Evolutionary conservation across 2,329 filamentous ascomycete genomes (phyloP), one percentile per base, ranked within the genome.

Genomic region (Cladosporium sp.): DNA sequence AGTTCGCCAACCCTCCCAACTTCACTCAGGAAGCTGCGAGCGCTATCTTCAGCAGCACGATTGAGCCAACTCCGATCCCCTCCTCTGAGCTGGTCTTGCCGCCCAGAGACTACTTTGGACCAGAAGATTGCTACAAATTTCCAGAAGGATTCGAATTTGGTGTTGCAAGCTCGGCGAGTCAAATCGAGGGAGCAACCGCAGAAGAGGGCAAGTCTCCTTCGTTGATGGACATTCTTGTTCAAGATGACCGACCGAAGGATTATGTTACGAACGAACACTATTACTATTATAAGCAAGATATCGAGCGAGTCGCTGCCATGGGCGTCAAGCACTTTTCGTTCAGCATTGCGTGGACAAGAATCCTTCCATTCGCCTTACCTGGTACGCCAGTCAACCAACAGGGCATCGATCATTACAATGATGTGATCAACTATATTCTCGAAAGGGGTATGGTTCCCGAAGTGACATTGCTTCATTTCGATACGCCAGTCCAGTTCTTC

Each of bases 41-140:
- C 36, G 59, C 62, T 2, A 41, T 56, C 13, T 54, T 59, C 42
- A 64, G 58, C 15, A 51, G 40, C 11, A 51, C 48, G 3, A 20
- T 44, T 8, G 34, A 30, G 18, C 29, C 37, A 7, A 43, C 44
- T 30, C 71, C 79, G 0, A 64, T 84, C 1, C 75, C 79, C 0
- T 78, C 70, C 1, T 75, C 67, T 47, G 78, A 83, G 51, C 69
- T 84, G 1, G 66, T 82, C 5, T 68, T 80, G 0, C 80, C 80
- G 0, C 80, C 80, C 0, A 61, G 68, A 1, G 73, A 77, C 43
- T 78, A 77, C 52, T 77, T 79, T 49, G 69, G 68, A 0, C 55
- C 62, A 13, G 67, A 64, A 32, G 58, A 62, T 18, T 64, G 59
- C 36, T 65, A 60, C 55, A 58, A 60, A 8, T 59, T 67, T 17